Conservation (phyloP, 495 filamentous ascomycete species). For the Tuber melanosporum region DNA sequence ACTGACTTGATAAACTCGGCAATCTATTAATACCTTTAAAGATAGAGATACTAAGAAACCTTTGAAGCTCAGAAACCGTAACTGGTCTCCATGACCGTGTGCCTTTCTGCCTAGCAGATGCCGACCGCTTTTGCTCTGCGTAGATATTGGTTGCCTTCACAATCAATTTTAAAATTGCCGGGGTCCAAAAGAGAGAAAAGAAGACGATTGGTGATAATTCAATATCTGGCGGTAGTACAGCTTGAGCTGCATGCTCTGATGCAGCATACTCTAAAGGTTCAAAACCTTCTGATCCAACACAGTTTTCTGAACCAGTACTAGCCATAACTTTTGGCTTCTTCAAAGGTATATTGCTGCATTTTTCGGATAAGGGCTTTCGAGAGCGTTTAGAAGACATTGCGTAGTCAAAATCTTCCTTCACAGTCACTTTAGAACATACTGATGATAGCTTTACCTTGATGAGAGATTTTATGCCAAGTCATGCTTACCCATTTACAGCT, state of each 20-base stretch:
- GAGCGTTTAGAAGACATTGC: background rate
- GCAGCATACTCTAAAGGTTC: background rate
- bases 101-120: background rate
- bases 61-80: too few species aligned
- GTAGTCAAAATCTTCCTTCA: background rate
- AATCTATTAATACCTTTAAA: too few species aligned
- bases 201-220: background rate
- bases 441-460: too few species aligned
- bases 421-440: background rate
- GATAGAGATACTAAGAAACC: too few species aligned
- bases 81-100: background rate
- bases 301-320: background rate
- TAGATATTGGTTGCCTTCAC: background rate
- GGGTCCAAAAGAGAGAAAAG: background rate
- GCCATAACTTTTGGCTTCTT: background rate
- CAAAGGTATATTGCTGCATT: background rate
- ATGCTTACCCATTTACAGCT: background rate
- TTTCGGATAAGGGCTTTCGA: background rate
- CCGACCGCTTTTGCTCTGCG: background rate
- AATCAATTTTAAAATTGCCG: background rate
- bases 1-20: too few species aligned
- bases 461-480: background rate
- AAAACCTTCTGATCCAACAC: background rate
- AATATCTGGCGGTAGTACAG: background rate
- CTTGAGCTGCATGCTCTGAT: background rate